Conservation (phyloP, 2,329 filamentous ascomycete genomes). For the Alternaria arborescens region DNA sequence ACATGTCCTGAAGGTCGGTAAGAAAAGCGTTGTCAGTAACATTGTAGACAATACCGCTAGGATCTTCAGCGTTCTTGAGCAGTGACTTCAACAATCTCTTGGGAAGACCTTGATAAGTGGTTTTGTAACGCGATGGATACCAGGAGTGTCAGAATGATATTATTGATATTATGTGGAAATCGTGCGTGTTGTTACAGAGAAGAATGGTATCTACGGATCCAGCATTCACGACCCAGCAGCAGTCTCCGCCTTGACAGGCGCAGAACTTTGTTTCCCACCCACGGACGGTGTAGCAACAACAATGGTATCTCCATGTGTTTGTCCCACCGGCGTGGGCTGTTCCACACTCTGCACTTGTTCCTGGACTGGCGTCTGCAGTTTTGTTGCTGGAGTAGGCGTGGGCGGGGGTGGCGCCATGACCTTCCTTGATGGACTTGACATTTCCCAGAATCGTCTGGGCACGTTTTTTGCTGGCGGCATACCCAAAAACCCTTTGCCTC, state of each 20-base stretch:
- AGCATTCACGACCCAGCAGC: not conserved
- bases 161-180: not conserved
- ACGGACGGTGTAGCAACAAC: not conserved
- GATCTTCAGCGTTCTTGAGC: not conserved
- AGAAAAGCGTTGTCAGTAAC: not conserved
- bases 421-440: slow-evolving; percentile 29
- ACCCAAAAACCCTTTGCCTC: slow-evolving; percentile 50
- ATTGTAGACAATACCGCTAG: not conserved
- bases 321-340: not conserved
- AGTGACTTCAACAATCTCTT: not conserved
- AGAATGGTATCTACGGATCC: not conserved
- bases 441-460: slow-evolving; percentile 73
- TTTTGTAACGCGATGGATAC: no score
- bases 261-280: not conserved
- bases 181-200: not conserved
- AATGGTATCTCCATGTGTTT: not conserved
- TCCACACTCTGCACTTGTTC: not conserved
- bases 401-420: slow-evolving; percentile 1
- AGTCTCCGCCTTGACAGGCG: not conserved
- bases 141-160: not conserved
- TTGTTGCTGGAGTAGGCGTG: not conserved
- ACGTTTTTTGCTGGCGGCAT: slow-evolving; percentile 75
- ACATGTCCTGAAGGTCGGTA: not conserved
- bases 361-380: slow-evolving; percentile 2
- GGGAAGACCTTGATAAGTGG: not conserved